Evolutionary conservation across 306 rosid genomes (phyloP), one percentile per base, ranked within the genome.

Genomic region (Spatholobus suberectus): DNA sequence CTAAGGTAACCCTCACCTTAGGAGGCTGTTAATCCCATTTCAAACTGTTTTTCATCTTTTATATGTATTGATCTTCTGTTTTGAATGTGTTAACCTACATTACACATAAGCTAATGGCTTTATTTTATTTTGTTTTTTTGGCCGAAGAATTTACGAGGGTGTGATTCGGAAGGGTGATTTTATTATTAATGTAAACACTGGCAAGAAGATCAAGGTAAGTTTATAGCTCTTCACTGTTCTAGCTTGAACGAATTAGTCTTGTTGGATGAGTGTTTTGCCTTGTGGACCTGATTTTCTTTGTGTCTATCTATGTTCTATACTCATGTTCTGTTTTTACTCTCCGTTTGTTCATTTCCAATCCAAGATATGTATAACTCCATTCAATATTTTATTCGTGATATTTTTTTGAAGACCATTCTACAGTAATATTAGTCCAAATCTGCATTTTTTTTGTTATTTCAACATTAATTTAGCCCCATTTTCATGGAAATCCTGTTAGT

Each of bases 141-240:
- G 66, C 40, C 87, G 89, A 83, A 96, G 99, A 90, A 89, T 96
- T 71, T 96, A 96, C 0, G 98, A 96, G 77, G 99, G 99, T 71
- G 92, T 91, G 73, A 91, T 96, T 83, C 91, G 89, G 86, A 96
- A 92, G 93, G 99, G 99, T 68, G 98, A 96, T 75, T 96, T 94
- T 75, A 90, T 96, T 46, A 79, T 91, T 58, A 96, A 96, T 82
- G 83, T 94, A 67, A 96, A 94, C 94, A 90, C 92, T 0, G 99
- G 99, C 85, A 96, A 94, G 91, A 96, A 66, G 90, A 77, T 91
- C 85, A 96, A 96, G 98, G 99, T 92, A 66, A 54, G 83, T 86
- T 66, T 65, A 17, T 77, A 70, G 76, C 57, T 67, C 57, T 73
- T 52, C 24, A 38, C 43, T 54, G 23, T 74, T 70, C 71, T 20